Base-by-base conservation (phyloP, 345 rosid species). In the sweet orange (Citrus sinensis) region DNA sequence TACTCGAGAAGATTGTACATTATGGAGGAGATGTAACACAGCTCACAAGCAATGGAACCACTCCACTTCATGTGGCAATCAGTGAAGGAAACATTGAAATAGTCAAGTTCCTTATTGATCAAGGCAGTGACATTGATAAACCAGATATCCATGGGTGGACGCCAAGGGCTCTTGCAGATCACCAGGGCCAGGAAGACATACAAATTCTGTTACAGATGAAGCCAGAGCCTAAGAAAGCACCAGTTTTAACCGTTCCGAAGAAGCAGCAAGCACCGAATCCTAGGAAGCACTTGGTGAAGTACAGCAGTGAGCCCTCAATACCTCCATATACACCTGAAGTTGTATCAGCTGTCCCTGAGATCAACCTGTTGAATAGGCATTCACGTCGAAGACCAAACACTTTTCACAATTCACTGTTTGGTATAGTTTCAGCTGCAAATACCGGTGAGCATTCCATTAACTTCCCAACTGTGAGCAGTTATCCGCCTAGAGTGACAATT, bases 171-270 rank as follows among this genome's bases (percentile, higher is more conserved):
- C 78, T 95, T 70, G 93, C 93, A 0, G 92, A 93, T 42, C 97
- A 93, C 51, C 98, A 92, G 85, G 98, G 97, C 35, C 88, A 86
- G 29, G 97, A 92, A 82, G 92, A 93, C 11, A 90, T 95, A 76
- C 80, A 85, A 55, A 25, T 49, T 13, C 60, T 95, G 74, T 81
- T 93, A 42, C 77, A 80, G 55, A 81, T 65, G 4, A 37, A 71
- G 66, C 76, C 54, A 62, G 71, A 74, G 32, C 54, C 16, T 35
- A 68, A 65, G 70, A 75, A 67, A 46, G 27, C 62, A 42, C 73
- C 74, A 2, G 59, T 39, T 73, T 63, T 80, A 40, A 16, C 64
- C 16, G 54, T 46, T 27, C 85, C 81, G 20, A 77, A 22, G 59
- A 37, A 25, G 80, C 78, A 42, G 78, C 76, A 27, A 37, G 79